Conservation (phyloP, 345 rosid species). For the Luvunga scandens region DNA sequence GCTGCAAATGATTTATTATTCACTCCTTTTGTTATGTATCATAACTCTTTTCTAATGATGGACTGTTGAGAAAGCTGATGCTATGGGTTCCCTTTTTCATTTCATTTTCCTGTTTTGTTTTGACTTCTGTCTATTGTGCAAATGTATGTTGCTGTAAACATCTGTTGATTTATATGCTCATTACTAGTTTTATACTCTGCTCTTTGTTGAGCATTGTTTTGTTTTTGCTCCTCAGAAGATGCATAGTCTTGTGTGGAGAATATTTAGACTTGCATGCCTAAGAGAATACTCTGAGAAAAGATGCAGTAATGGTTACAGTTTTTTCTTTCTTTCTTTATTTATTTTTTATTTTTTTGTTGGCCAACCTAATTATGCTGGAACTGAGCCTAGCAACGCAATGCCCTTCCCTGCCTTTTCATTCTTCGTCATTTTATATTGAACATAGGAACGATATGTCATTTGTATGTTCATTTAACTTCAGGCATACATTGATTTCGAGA, state of each 20-base stretch:
- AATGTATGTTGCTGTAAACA: not conserved
- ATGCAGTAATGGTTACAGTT: not conserved
- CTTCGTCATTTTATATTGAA: not conserved
- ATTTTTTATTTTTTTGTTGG: too few relatives aligned
- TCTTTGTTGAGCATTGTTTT: not conserved
- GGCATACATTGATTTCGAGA: conserved; percentile 95
- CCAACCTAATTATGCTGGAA: not conserved
- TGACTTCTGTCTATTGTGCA: not conserved
- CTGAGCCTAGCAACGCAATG: not conserved
- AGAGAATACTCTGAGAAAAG: not conserved
- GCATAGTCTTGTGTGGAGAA: not conserved
- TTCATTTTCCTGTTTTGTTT: not conserved
- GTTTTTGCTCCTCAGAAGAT: not conserved
- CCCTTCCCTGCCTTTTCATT: not conserved
- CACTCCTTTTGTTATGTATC: not conserved
- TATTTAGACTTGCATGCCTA: not conserved
- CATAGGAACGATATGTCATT: not conserved
- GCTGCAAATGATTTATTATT: not conserved
- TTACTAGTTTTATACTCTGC: not conserved
- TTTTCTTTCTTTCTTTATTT: not conserved
- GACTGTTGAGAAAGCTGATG: not conserved
- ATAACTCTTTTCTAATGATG: not conserved
- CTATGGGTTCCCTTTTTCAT: not conserved
- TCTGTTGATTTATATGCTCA: not conserved
- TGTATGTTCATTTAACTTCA: conserved; percentile 25